Evolutionary conservation across 2,329 filamentous ascomycete species (phyloP), one percentile per base, ranked within the genome.

Genomic region (Fusarium acutatum): DNA sequence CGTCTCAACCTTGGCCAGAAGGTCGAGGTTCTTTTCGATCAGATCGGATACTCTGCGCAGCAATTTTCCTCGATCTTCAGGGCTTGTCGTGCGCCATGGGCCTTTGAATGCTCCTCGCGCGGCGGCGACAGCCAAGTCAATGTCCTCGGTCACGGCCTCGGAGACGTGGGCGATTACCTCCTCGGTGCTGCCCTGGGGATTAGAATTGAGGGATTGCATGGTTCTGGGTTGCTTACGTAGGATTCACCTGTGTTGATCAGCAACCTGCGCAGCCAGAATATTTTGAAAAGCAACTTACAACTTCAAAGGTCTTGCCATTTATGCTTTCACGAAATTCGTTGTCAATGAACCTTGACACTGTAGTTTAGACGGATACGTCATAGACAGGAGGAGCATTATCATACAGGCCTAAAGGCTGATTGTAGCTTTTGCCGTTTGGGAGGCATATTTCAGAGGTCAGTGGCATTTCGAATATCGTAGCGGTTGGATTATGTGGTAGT

Each of bases 181-280:
- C 5, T 49, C 46, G 7, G 46, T 32, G 11, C 46, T 49, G 5
- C 0, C 5, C 5, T 22, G 5, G 10, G 14, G 0, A 5, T 49
- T 3, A 49, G 28, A 12, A 17, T 3, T 9, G 10, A 0, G 7
- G 0, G 6, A 22, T 12, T 12, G 13, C 0, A 7, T 15, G 44
- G 22, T 9, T 32, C 10, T 18, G 10, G 11, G 8, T 32, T 7
- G 3, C 46, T 0, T 49, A 49, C 28, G 46, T 32, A 5, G 46
- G 46, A 5, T 49, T 49, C 15, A 49, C 46, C 46, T 49, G 3
- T 30, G 2, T 17, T 5, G 2, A 13, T 49, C 1, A 49, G 20
- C 7, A 30, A 3, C 14, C 0, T 0, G 10, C 2, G 14, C 3
- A 12, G 6, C 5, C 2, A 17, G 0, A 3, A n/a, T 12, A 0